These are phyloP conservation scores for Globisporangium spiculum DNA, from an alignment of 352 stramenopile genomes.

Conservation along the genomic window DNA sequence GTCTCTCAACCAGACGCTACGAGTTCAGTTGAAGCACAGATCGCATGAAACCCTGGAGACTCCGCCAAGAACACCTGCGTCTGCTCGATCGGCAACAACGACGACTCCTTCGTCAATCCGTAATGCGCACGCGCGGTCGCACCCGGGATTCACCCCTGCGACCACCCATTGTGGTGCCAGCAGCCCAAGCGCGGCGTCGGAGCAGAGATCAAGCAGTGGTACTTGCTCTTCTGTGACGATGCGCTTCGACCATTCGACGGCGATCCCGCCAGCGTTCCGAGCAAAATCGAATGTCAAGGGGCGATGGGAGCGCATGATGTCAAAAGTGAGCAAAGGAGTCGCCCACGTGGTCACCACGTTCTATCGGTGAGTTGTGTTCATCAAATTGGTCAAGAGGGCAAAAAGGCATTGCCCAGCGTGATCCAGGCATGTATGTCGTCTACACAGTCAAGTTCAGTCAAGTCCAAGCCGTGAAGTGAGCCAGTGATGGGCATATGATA, in stretches of 20 bases:
- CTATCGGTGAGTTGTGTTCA: neutral
- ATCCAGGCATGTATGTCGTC: neutral
- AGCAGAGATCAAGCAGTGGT: constrained; percentile 5
- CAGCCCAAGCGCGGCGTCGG: constrained; percentile 1
- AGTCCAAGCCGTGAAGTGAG: neutral
- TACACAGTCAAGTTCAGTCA: neutral
- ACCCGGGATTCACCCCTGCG: neutral
- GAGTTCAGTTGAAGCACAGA: neutral
- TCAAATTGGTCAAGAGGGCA: neutral
- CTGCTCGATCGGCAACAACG: neutral
- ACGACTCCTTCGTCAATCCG: neutral
- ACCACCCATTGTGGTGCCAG: neutral
- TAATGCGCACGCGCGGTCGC: neutral
- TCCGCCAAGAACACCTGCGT: neutral
- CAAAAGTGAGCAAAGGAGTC: neutral
- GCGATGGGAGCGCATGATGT: constrained; percentile 11
- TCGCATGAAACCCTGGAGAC: neutral
- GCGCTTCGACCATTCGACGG: constrained; percentile 6
- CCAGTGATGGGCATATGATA: no score
- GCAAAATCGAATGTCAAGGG: constrained; percentile 19
- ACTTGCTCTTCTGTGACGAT: neutral
- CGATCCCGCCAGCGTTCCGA: neutral
- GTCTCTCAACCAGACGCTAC: neutral
- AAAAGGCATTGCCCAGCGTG: neutral
- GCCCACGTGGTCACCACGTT: constrained; percentile 2